phyloP scores from a whole-genome alignment of 148 eudicot species.

The Rhododendron simsii region DNA sequence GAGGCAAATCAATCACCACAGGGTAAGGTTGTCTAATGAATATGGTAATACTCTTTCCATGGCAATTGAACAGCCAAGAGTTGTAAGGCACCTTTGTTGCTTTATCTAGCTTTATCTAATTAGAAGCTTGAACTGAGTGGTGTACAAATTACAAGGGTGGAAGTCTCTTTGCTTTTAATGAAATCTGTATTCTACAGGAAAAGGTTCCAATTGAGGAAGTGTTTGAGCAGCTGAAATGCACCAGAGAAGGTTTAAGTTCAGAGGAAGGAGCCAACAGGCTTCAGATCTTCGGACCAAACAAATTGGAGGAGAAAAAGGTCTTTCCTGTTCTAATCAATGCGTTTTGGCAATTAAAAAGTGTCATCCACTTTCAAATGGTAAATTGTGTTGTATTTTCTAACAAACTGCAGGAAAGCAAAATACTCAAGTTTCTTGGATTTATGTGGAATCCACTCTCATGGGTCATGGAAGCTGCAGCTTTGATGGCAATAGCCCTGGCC shows the following conservation, averaged over 20 bases:
- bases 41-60: background rate
- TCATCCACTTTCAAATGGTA: background rate
- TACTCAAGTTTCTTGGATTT: slow-evolving; percentile 92
- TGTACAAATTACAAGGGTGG: background rate
- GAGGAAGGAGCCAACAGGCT: slow-evolving; percentile 84
- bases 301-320: slow-evolving; percentile 88
- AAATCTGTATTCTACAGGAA: slow-evolving; percentile 42
- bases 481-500: slow-evolving; percentile 91
- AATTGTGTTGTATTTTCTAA: background rate
- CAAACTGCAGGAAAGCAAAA: slow-evolving; percentile 69
- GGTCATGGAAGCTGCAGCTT: slow-evolving; percentile 99
- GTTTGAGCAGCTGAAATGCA: slow-evolving; percentile 83
- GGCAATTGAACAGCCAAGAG: background rate
- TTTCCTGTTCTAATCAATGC: background rate
- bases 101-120: background rate
- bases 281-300: slow-evolving; percentile 83
- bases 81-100: background rate
- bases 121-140: background rate
- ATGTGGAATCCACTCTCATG: slow-evolving; percentile 99
- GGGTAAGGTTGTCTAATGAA: background rate
- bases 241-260: slow-evolving; percentile 59
- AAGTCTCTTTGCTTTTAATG: background rate
- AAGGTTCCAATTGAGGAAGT: slow-evolving; percentile 93
- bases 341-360: background rate
- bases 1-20: background rate